Conservation (phyloP, 345 rosid species). For the Mangifera indica region DNA sequence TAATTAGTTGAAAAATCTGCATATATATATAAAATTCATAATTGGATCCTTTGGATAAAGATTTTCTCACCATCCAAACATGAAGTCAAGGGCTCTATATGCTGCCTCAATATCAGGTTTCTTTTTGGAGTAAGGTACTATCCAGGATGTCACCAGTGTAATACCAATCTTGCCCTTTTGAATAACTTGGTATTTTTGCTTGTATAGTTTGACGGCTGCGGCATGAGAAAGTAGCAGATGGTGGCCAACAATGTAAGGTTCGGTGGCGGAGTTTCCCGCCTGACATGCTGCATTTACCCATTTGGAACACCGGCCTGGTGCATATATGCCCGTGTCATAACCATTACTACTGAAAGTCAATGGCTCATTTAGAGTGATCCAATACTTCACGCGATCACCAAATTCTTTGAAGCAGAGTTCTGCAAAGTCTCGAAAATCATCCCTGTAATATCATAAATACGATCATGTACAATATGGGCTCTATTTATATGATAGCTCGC, state of each 20-base stretch:
- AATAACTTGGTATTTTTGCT: slow-evolving; percentile 29
- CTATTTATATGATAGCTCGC: too few relatives aligned
- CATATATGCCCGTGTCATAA: neutral
- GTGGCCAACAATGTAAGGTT: slow-evolving; percentile 33
- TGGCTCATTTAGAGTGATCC: slow-evolving; percentile 54
- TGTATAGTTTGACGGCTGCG: slow-evolving; percentile 26
- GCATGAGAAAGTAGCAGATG: slow-evolving; percentile 36
- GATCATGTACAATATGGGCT: too few relatives aligned
- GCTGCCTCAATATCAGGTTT: too few relatives aligned
- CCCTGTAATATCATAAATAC: slow-evolving; percentile 16
- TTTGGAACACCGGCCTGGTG: slow-evolving; percentile 26
- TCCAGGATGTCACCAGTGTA: too few relatives aligned
- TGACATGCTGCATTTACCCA: slow-evolving; percentile 20
- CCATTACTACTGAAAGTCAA: slow-evolving; percentile 4
- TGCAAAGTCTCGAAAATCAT: slow-evolving; percentile 46
- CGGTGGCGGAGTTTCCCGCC: slow-evolving; percentile 28
- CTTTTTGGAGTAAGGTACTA: too few relatives aligned
- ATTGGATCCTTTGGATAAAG: too few relatives aligned
- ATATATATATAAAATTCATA: too few relatives aligned
- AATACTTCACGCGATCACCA: slow-evolving; percentile 52
- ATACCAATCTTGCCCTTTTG: too few relatives aligned
- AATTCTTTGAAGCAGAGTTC: slow-evolving; percentile 39
- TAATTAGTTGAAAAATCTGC: too few relatives aligned
- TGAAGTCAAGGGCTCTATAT: too few relatives aligned
- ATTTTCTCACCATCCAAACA: too few relatives aligned